Evolutionary conservation across 1,284 basidiomycete species (phyloP).

Genomic region (Chiua sp.): DNA sequence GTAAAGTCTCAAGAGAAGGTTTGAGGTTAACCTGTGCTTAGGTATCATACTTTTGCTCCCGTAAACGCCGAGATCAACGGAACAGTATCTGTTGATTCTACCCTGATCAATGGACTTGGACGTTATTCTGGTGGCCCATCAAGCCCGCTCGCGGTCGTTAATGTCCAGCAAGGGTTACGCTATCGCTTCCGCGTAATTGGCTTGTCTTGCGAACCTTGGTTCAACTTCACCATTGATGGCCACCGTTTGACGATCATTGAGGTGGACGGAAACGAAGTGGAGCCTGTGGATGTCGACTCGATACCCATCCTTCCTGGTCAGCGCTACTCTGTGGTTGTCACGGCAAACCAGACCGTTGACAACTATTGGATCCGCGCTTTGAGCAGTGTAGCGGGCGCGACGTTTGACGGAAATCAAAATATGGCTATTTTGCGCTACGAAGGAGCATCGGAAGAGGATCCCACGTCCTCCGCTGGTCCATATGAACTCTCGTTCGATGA

Average conservation of each 20-base stretch:
- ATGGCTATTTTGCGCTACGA: constrained; percentile 57
- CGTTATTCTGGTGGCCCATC: constrained; percentile 37
- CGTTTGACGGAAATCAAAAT: constrained; percentile 45
- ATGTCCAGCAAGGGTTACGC: constrained; percentile 22
- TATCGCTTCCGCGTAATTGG: constrained; percentile 35
- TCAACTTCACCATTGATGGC: constrained; percentile 43
- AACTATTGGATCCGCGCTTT: constrained; percentile 50
- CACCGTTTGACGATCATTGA: constrained; percentile 50
- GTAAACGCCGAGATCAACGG: constrained; percentile 1
- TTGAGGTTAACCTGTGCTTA: background rate
- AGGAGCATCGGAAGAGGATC: constrained; percentile 47
- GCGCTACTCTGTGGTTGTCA: constrained; percentile 39
- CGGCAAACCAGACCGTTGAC: constrained; percentile 29
- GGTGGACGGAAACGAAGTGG: constrained; percentile 48
- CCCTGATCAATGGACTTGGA: constrained; percentile 52
- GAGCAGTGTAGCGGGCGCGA: constrained; percentile 6
- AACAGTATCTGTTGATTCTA: constrained; percentile 38
- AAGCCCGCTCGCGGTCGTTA: constrained; percentile 35
- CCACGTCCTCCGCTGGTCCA: constrained; percentile 37
- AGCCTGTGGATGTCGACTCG: constrained; percentile 45
- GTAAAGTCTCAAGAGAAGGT: background rate
- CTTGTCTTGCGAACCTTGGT: constrained; percentile 38
- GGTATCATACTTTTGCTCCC: constrained; percentile 19
- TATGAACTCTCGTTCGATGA: constrained; percentile 34
- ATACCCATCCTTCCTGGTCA: constrained; percentile 44